Percentiles rank a stretch among this genome's conserved stretches.
These are phyloP conservation scores for Chiua sp. DNA, from an alignment of 1,284 basidiomycete species.

Conservation along the genomic window DNA sequence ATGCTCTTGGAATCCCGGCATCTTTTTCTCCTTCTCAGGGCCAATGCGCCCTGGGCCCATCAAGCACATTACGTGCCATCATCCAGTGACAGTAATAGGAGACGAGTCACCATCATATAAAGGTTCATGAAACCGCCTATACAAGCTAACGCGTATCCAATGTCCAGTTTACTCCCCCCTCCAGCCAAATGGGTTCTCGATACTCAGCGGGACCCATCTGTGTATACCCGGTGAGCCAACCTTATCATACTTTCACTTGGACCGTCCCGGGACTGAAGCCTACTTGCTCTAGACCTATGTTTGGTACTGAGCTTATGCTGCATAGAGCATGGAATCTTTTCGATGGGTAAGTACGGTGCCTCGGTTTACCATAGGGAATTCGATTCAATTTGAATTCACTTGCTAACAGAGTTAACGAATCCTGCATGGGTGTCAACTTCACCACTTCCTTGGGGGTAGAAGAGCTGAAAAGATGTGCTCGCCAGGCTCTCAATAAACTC, in stretches of 20 bases:
- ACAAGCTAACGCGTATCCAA: background rate
- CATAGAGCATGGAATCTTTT: conserved; percentile 17
- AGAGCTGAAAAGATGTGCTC: conserved; percentile 14
- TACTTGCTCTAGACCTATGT: conserved; percentile 13
- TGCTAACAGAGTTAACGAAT: conserved; percentile 1
- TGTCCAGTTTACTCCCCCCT: background rate
- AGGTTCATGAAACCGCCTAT: background rate
- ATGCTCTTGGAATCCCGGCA: no score
- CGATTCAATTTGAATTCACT: background rate
- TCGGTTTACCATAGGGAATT: no score
- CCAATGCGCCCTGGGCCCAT: background rate
- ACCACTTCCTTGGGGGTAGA: conserved; percentile 8
- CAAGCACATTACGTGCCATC: background rate
- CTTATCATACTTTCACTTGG: no score
- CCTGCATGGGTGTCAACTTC: conserved; percentile 23
- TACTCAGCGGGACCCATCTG: background rate
- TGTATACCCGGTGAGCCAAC: background rate
- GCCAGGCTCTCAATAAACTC: conserved; percentile 25
- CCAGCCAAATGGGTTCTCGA: background rate
- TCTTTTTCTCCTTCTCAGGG: no score
- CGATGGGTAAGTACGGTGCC: conserved; percentile 15
- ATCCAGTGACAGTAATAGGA: background rate
- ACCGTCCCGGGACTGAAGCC: background rate
- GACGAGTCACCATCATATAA: background rate
- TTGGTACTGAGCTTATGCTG: conserved; percentile 24